Evolutionary conservation across 1,284 basidiomycete species (phyloP).

Genomic region (Trametes polyzona): DNA sequence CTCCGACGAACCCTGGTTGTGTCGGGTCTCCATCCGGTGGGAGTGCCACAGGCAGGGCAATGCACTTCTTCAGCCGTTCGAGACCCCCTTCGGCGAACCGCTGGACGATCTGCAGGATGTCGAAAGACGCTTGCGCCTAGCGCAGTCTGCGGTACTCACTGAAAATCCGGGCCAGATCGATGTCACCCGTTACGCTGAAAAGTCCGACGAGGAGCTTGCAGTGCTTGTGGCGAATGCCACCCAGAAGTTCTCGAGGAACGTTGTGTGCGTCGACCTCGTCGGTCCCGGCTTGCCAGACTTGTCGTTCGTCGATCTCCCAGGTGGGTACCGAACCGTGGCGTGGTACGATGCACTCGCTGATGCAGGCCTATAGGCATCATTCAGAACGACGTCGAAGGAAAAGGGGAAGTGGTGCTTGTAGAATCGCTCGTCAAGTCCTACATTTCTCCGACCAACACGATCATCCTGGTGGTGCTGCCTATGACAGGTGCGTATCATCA

Average conservation of each 20-base stretch:
- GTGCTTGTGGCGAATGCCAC: too few relatives aligned
- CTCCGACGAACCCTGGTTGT: slow-evolving; percentile 34
- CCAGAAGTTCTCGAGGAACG: slow-evolving; percentile 48
- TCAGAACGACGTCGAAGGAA: slow-evolving; percentile 58
- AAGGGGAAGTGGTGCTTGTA: slow-evolving; percentile 48
- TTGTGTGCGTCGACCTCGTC: slow-evolving; percentile 48
- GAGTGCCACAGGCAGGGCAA: slow-evolving; percentile 29
- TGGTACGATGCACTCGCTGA: too few relatives aligned
- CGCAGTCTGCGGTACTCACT: too few relatives aligned
- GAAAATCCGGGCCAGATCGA: too few relatives aligned
- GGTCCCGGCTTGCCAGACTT: slow-evolving; percentile 50
- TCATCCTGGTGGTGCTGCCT: slow-evolving; percentile 65
- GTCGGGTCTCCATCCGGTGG: slow-evolving; percentile 39
- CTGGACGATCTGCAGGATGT: slow-evolving; percentile 38
- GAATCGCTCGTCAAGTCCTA: slow-evolving; percentile 48
- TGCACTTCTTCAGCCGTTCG: too few relatives aligned
- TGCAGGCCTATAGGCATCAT: too few relatives aligned
- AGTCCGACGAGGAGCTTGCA: too few relatives aligned
- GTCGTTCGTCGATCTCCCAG: slow-evolving; percentile 51
- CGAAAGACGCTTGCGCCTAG: too few relatives aligned
- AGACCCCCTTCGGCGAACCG: too few relatives aligned
- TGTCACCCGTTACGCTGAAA: too few relatives aligned
- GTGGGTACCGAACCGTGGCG: slow-evolving; percentile 26
- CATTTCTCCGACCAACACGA: too few relatives aligned
- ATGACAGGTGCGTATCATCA: slow-evolving; percentile 64